Evolutionary conservation across 106 monocot genomes (phyloP).

Genomic region (Dendrobium chrysotoxum): DNA sequence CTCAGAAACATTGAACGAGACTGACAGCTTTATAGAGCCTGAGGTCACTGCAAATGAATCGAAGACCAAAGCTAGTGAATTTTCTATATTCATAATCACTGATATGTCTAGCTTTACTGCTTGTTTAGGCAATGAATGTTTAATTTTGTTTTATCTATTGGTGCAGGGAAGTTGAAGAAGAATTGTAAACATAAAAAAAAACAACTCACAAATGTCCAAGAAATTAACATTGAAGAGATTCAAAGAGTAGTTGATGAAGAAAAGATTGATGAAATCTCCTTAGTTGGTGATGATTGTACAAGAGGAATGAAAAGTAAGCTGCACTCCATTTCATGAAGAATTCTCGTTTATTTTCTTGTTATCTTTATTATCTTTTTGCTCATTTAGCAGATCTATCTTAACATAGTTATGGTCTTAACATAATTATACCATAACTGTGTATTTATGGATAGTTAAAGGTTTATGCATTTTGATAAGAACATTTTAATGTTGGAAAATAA

Average conservation of each 20-base stretch:
- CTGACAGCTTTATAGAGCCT: background rate
- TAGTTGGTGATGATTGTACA: slow-evolving; percentile 22
- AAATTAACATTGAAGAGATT: background rate
- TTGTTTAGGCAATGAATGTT: background rate
- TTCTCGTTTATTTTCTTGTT: background rate
- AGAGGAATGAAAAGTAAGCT: slow-evolving; percentile 25
- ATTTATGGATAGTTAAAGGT: background rate
- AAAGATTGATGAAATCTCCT: slow-evolving; percentile 22
- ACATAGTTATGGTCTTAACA: too few species aligned
- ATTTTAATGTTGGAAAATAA: background rate
- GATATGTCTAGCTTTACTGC: background rate
- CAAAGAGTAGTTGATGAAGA: slow-evolving; percentile 7
- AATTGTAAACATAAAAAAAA: slow-evolving; percentile 8
- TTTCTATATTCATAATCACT: background rate
- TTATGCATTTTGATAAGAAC: background rate
- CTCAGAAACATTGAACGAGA: background rate
- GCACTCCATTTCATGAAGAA: background rate
- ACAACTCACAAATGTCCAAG: background rate
- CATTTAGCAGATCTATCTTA: background rate
- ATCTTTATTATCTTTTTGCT: background rate
- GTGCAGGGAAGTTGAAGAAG: slow-evolving; percentile 15
- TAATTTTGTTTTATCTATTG: slow-evolving; percentile 6
- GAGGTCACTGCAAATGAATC: background rate
- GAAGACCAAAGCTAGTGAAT: slow-evolving; percentile 2
- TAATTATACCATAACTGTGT: background rate